These are phyloP conservation scores for Coniosporium apollinis DNA, from an alignment of 495 filamentous ascomycete species.

Conservation along the genomic window DNA sequence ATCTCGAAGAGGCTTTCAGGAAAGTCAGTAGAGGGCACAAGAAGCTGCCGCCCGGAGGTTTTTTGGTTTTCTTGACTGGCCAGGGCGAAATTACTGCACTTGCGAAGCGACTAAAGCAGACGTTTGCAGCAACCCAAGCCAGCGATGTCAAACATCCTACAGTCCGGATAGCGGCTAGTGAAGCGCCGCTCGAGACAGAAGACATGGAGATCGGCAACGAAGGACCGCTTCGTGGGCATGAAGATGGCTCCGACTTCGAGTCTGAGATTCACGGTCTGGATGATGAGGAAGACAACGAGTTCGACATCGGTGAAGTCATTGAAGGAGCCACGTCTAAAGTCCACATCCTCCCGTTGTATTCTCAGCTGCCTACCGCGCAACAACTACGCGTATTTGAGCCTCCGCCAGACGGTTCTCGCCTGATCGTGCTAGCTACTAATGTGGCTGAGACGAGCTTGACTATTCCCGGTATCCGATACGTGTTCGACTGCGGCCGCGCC, in stretches of 20 bases:
- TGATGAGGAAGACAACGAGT: constrained; percentile 41
- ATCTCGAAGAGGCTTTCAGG: constrained; percentile 70
- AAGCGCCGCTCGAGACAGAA: constrained; percentile 61
- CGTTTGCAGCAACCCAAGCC: constrained; percentile 43
- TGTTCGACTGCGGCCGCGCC: constrained; percentile 82
- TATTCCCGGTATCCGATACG: constrained; percentile 88
- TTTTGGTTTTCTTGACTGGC: constrained; percentile 92
- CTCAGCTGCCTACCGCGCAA: constrained; percentile 81
- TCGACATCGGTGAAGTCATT: constrained; percentile 34
- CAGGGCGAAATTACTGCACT: constrained; percentile 77
- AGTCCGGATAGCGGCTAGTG: constrained; percentile 57
- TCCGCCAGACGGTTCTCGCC: constrained; percentile 65
- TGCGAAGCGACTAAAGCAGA: constrained; percentile 55
- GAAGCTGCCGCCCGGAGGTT: constrained; percentile 78
- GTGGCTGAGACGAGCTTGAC: constrained; percentile 95
- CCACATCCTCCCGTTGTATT: constrained; percentile 84
- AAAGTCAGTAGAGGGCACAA: constrained; percentile 81
- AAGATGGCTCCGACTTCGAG: constrained; percentile 28
- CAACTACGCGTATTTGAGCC: constrained; percentile 87
- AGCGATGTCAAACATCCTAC: constrained; percentile 37
- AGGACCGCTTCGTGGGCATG: no score
- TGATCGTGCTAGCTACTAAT: constrained; percentile 90
- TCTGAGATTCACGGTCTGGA: constrained; percentile 21
- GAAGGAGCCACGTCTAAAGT: constrained; percentile 37
- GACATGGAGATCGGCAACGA: constrained; percentile 79